A percentile compares a stretch with the other conserved stretches of the same genome.
phyloP scores from a whole-genome alignment of 1,284 basidiomycete species.

The Bjerkandera adusta region DNA sequence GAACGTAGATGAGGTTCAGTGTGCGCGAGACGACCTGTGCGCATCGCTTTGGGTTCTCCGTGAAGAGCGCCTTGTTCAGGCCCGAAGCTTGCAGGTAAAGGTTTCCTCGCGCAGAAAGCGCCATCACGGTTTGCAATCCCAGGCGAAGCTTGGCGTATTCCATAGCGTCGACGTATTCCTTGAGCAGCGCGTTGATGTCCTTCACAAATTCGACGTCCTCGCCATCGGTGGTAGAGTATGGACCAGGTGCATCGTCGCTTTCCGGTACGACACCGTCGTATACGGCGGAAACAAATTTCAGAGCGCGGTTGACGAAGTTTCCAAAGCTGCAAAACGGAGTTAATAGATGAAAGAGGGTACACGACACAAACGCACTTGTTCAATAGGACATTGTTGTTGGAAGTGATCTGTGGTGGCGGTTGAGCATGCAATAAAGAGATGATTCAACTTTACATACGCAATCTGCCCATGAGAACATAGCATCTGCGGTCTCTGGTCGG shows the following conservation, averaged over 20 bases:
- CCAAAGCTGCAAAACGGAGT: conserved; percentile 65
- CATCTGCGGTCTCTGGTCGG: conserved; percentile 91
- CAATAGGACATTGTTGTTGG: conserved; percentile 92
- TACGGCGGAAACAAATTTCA: conserved; percentile 92
- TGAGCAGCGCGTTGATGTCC: conserved; percentile 79
- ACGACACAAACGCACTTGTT: conserved; percentile 80
- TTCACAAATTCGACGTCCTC: conserved; percentile 77
- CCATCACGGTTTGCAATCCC: conserved; percentile 89
- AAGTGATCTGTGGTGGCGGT: conserved; percentile 59
- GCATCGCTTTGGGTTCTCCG: conserved; percentile 80
- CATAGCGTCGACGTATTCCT: conserved; percentile 86
- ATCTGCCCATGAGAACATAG: conserved; percentile 97
- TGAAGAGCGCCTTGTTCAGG: conserved; percentile 89
- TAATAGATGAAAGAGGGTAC: neutral
- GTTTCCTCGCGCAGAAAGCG: conserved; percentile 91
- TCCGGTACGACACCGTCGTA: conserved; percentile 84
- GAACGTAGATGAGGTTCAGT: conserved; percentile 90
- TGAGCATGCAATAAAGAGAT: neutral
- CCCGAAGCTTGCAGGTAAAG: conserved; percentile 90
- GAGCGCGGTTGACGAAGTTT: conserved; percentile 95
- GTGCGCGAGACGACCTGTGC: conserved; percentile 89
- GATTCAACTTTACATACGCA: conserved; percentile 51
- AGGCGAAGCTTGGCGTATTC: conserved; percentile 89
- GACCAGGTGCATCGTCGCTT: conserved; percentile 64
- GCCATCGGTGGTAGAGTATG: conserved; percentile 65